Conservation (phyloP, 345 rosid genomes). For the Lepidium aucheri region DNA sequence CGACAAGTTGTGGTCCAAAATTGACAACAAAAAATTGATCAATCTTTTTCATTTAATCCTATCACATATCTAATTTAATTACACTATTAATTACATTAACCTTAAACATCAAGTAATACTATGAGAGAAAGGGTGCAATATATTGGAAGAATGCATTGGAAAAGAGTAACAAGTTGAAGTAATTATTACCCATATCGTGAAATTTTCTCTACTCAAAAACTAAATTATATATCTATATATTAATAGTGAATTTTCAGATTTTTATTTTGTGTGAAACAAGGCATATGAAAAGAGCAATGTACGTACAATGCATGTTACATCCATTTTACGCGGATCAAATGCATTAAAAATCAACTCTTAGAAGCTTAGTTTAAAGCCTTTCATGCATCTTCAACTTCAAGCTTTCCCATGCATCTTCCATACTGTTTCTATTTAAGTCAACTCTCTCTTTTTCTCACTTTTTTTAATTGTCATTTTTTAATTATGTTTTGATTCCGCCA, state of each 20-base stretch:
- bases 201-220: not conserved
- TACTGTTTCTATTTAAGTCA: not conserved
- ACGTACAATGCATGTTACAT: conserved; percentile 24
- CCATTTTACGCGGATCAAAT: conserved; percentile 16
- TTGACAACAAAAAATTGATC: too few species aligned
- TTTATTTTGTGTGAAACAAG: not conserved
- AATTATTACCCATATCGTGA: not conserved
- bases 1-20: too few species aligned
- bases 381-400: conserved; percentile 13
- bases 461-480: not conserved
- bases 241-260: not conserved
- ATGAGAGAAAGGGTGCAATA: too few species aligned
- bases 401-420: conserved; percentile 7
- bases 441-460: not conserved
- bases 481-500: not conserved
- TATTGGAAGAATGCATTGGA: too few species aligned
- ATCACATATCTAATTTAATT: too few species aligned
- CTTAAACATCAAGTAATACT: too few species aligned
- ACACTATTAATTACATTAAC: too few species aligned
- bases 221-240: not conserved
- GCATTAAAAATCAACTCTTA: conserved; percentile 10
- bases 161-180: not conserved
- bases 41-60: too few species aligned
- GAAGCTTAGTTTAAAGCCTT: not conserved
- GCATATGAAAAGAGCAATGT: not conserved